Percentiles rank a stretch among this genome's conserved stretches.
These are phyloP conservation scores for Pulveroboletus sp. DNA, from an alignment of 768 basidiomycete genomes.

Conservation along the genomic window DNA sequence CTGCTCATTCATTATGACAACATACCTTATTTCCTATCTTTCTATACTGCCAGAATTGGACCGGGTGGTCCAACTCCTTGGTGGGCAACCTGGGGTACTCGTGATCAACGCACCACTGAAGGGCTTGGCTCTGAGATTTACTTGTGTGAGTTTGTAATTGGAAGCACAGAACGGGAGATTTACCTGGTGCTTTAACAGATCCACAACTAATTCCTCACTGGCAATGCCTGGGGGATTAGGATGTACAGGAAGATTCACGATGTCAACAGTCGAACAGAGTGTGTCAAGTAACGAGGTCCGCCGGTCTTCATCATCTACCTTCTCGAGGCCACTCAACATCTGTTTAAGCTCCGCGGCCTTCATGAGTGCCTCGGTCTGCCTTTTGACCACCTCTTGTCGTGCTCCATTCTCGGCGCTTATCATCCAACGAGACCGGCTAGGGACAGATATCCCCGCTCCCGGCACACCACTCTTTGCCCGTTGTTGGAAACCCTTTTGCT, in stretches of 20 bases:
- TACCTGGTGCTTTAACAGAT: constrained; percentile 83
- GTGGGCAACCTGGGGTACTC: constrained; percentile 77
- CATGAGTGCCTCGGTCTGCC: constrained; percentile 39
- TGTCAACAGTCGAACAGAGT: constrained; percentile 63
- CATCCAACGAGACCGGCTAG: constrained; percentile 16
- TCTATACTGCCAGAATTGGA: constrained; percentile 85
- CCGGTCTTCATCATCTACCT: constrained; percentile 72
- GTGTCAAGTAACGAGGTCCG: constrained; percentile 68
- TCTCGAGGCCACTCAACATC: constrained; percentile 64
- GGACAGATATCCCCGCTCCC: constrained; percentile 16
- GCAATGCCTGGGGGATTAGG: constrained; percentile 66
- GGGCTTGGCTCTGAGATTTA: constrained; percentile 60
- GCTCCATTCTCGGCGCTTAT: constrained; percentile 26
- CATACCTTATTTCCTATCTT: constrained; percentile 52
- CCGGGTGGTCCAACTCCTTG: constrained; percentile 61
- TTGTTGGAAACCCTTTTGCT: constrained; percentile 50
- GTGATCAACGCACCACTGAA: constrained; percentile 79
- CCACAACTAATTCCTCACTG: constrained; percentile 61
- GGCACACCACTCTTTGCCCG: constrained; percentile 11
- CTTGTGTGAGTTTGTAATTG: background rate
- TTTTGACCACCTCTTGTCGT: constrained; percentile 31
- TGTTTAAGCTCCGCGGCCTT: constrained; percentile 66
- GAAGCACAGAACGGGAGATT: background rate
- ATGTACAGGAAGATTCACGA: constrained; percentile 66
- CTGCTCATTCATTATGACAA: background rate